Evolutionary conservation across 495 filamentous ascomycete genomes (phyloP).

Genomic region (Aspergillus taichungensis): DNA sequence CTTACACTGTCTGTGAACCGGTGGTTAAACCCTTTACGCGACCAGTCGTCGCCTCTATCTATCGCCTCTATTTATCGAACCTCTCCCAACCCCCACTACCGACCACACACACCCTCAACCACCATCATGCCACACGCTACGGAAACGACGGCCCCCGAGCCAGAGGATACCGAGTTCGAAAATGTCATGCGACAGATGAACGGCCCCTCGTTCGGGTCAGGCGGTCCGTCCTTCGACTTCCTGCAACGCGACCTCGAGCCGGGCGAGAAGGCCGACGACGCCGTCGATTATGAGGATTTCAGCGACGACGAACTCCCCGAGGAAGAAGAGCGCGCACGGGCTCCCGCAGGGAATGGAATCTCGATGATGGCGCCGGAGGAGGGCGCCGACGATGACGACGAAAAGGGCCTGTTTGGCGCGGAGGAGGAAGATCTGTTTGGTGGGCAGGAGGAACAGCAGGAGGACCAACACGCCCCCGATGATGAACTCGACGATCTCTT

Average conservation of each 20-base stretch:
- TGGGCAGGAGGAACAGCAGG: slow-evolving; percentile 40
- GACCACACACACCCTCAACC: not conserved
- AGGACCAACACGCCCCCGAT: slow-evolving; percentile 15
- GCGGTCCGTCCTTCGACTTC: slow-evolving; percentile 34
- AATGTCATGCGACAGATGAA: slow-evolving; percentile 44
- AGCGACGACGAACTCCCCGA: slow-evolving; percentile 63
- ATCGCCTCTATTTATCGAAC: not conserved
- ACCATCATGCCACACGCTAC: slow-evolving; percentile 44
- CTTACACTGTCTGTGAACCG: too few relatives aligned
- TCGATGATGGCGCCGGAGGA: not conserved
- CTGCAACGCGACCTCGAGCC: slow-evolving; percentile 44
- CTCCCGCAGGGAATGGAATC: slow-evolving; percentile 2
- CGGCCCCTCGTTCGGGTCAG: slow-evolving; percentile 21
- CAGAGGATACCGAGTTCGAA: slow-evolving; percentile 40
- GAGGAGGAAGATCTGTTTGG: slow-evolving; percentile 10
- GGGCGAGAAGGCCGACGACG: slow-evolving; percentile 70
- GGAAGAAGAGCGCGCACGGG: slow-evolving; percentile 42
- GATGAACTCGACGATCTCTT: slow-evolving; percentile 47
- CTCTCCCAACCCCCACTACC: not conserved
- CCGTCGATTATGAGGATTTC: slow-evolving; percentile 82
- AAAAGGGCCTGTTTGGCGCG: slow-evolving; percentile 13
- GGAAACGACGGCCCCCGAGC: slow-evolving; percentile 16
- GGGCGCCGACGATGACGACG: slow-evolving; percentile 6
- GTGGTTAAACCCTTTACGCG: too few relatives aligned
- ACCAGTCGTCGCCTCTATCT: not conserved